Conservation (phyloP, 2,329 filamentous ascomycete genomes). For the Claviceps fusiformis region DNA sequence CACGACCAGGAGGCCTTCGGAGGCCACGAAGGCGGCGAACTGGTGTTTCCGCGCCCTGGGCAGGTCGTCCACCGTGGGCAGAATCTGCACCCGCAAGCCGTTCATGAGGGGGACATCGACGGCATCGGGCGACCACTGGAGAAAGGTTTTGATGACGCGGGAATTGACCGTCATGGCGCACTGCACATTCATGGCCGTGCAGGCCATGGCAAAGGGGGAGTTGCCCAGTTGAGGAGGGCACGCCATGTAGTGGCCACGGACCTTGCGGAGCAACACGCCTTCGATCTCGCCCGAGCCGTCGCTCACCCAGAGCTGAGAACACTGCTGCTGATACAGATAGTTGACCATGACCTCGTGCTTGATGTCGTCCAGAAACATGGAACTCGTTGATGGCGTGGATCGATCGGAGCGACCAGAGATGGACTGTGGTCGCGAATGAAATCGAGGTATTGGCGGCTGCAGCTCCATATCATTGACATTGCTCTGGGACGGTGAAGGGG, state of each 20-base stretch:
- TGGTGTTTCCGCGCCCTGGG: constrained; percentile 62
- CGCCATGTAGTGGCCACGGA: constrained; percentile 55
- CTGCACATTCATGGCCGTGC: constrained; percentile 58
- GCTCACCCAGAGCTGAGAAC: constrained; percentile 58
- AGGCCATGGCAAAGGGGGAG: constrained; percentile 51
- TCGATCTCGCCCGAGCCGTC: constrained; percentile 55
- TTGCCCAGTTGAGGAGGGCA: constrained; percentile 52
- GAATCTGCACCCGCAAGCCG: constrained; percentile 61
- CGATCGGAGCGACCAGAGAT: constrained; percentile 32
- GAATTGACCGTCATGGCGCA: constrained; percentile 74
- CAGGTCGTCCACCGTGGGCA: constrained; percentile 58
- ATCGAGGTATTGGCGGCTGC: constrained; percentile 30
- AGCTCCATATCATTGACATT: constrained; percentile 32
- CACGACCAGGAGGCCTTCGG: constrained; percentile 57
- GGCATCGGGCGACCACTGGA: constrained; percentile 59
- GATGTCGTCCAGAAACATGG: constrained; percentile 53
- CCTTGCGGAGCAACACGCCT: constrained; percentile 58
- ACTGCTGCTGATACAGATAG: constrained; percentile 71
- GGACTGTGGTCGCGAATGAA: constrained; percentile 20
- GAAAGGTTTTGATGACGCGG: constrained; percentile 63
- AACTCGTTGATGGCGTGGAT: constrained; percentile 31
- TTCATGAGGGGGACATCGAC: constrained; percentile 65
- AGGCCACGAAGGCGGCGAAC: constrained; percentile 65
- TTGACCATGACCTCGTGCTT: constrained; percentile 77
- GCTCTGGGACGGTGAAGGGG: constrained; percentile 11